Evolutionary conservation across 2,329 filamentous ascomycete genomes (phyloP).

Genomic region (Aspergillus sp.): DNA sequence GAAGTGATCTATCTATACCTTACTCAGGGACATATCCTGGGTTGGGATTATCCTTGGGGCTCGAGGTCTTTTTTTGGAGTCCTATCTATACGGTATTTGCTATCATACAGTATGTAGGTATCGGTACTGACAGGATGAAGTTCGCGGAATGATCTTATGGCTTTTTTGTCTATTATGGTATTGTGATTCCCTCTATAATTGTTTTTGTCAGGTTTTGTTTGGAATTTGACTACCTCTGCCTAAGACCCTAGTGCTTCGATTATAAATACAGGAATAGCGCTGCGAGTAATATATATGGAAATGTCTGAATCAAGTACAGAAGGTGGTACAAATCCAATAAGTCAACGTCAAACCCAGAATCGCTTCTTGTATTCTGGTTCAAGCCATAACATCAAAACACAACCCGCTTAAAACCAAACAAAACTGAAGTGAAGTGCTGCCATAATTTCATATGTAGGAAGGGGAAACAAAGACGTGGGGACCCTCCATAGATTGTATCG

Average conservation of each 20-base stretch:
- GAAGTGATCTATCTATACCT: slow-evolving; percentile 2
- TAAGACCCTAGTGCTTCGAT: neutral
- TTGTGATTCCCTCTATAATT: slow-evolving; percentile 25
- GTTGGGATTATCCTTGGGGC: too few species aligned
- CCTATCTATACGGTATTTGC: neutral
- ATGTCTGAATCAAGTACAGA: neutral
- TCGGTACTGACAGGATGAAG: neutral
- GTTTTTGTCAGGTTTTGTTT: neutral
- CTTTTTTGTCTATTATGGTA: neutral
- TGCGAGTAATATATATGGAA: neutral
- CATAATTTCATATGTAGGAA: neutral
- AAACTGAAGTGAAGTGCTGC: neutral
- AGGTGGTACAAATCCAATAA: neutral
- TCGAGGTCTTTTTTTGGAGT: neutral
- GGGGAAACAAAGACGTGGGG: neutral
- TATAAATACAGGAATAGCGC: neutral
- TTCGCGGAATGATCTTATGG: neutral
- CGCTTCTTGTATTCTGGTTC: neutral
- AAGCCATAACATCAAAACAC: neutral
- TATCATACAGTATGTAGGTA: neutral
- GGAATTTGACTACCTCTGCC: neutral
- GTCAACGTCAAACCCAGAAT: neutral
- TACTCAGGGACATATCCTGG: too few species aligned
- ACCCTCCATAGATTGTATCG: slow-evolving; percentile 2
- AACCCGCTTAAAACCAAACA: neutral